Evolutionary conservation across 1,139 yeast species (phyloP), one percentile per base, ranked within the genome.

Genomic region (Pichia sp.): DNA sequence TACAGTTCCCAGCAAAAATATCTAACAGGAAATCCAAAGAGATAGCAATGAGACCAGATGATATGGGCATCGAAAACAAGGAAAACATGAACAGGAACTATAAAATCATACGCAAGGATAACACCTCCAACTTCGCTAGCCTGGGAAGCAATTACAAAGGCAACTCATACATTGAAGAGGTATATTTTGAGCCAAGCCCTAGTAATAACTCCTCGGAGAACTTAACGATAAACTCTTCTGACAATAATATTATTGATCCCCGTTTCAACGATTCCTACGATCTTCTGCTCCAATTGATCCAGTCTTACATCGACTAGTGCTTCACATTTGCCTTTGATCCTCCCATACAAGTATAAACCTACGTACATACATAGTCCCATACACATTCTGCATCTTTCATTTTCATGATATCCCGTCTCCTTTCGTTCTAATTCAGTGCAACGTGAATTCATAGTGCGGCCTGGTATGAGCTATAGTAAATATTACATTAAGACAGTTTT

Each of bases 1-100:
- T 66, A 11, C 57, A 57, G 1, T 65, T 66, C 34, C 69, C 69
- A 0, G 56, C 59, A 23, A 66, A 65, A 53, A 64, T 66, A 7
- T 60, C 68, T 5, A 47, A 42, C 19, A 42, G 38, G 16, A 34
- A 26, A 13, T 29, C 13, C 3, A 45, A n/a, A 15, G n/a, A 40
- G 34, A 1, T 19, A 11, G 26, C n/a, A 8, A 47, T 19, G 31
- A 23, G 23, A 8, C 19, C 6, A 11, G 11, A 45, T 30, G 19
- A 3, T 11, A 15, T 15, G 23, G n/a, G n/a, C 15, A 46, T 34
- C 29, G 30, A 34, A 23, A 46, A 16, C 30, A 46, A 45, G 15
- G 31, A 43, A 23, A 43, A 43, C 15, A 15, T 19, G 15, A 2
- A 19, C 13, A 23, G 19, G 19, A 41, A 41, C 15, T 16, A 41